These are phyloP conservation scores for Dillenia turbinata DNA, from an alignment of 164 flowering plant genomes.

Conservation along the genomic window DNA sequence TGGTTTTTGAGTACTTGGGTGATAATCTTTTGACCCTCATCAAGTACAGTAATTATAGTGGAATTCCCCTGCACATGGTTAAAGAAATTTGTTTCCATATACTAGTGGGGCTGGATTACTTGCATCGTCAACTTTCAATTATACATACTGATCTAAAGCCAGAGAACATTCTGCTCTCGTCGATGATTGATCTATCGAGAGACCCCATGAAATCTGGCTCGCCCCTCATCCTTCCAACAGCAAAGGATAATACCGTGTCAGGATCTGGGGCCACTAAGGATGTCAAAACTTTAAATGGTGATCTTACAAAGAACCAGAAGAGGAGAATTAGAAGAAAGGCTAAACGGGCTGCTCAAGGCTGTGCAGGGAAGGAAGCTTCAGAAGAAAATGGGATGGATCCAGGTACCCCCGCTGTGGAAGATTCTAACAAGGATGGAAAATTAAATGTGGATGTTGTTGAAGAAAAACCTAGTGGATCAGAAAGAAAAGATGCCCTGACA, in stretches of 20 bases:
- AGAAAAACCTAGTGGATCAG: conserved; percentile 27
- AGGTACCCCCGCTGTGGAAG: conserved; percentile 27
- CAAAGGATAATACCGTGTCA: conserved; percentile 33
- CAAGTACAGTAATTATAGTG: conserved; percentile 71
- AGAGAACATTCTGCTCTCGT: conserved; percentile 71
- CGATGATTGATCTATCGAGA: conserved; percentile 76
- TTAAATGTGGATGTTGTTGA: conserved; percentile 19
- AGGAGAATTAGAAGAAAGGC: conserved; percentile 76
- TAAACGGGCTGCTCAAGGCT: conserved; percentile 61
- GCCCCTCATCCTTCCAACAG: conserved; percentile 52
- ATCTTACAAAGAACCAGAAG: conserved; percentile 68
- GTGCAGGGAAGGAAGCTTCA: conserved; percentile 45
- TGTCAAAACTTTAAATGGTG: conserved; percentile 46
- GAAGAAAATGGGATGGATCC: conserved; percentile 39
- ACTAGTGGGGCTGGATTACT: conserved; percentile 85
- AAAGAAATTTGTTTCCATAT: conserved; percentile 73
- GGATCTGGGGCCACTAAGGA: conserved; percentile 32
- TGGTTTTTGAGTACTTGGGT: conserved; percentile 93
- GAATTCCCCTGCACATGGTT: conserved; percentile 69
- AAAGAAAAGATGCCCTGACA: conserved; percentile 10
- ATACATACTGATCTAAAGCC: conserved; percentile 97
- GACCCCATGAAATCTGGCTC: conserved; percentile 69
- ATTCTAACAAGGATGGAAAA: conserved; percentile 18
- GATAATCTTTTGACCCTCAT: conserved; percentile 86
- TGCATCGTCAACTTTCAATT: conserved; percentile 78